Base-by-base conservation (phyloP, 78 protist species). In the Salpingoeca rosetta region DNA sequence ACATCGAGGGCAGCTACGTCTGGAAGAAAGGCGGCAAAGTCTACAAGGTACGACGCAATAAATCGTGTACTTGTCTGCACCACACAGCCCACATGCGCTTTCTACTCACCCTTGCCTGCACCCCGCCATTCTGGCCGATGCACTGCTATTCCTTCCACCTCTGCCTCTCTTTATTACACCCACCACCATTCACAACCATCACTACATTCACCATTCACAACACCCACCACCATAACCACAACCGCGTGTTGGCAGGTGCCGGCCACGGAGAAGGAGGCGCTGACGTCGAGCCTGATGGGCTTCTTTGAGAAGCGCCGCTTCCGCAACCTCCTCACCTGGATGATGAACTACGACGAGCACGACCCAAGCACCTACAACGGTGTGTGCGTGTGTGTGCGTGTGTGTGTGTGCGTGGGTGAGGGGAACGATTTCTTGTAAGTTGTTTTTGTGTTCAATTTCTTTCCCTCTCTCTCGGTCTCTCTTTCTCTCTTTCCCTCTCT, bases 231-330 rank as follows among this genome's bases (percentile, higher is more conserved):
- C n/a, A n/a, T n/a, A n/a, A n/a, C n/a, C n/a, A n/a, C n/a, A n/a
- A n/a, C n/a, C n/a, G n/a, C 31, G 65, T 51, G 7, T 7, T 7
- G 17, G 65, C 17, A 90, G 88, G 98, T 98, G 27, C 99, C 99
- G n/a, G 86, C 94, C 27, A 95, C 96, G 1, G 97, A 84, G 73
- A 44, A 39, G 25, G 99, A 97, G 85, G 99, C 98, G 0, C 90
- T 94, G 80, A 44, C 65, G n/a, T 91, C 98, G 17, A 28, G 94
- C 78, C 91, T 98, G 51, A 88, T 98, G 93, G 99, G 99, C 75
- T 1, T 97, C 85, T 93, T 97, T 39, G 99, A 98, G 90, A 98
- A 98, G 97, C 42, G 90, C n/a, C 85, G 97, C 26, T 56, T 85
- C 44, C 84, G 82, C 41, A 94, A 93, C 77, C 94, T 98, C 92